A percentile compares a stretch with the other conserved stretches of the same genome.
Conservation (phyloP, 1,284 basidiomycete species). For the Sparassis latifolia region DNA sequence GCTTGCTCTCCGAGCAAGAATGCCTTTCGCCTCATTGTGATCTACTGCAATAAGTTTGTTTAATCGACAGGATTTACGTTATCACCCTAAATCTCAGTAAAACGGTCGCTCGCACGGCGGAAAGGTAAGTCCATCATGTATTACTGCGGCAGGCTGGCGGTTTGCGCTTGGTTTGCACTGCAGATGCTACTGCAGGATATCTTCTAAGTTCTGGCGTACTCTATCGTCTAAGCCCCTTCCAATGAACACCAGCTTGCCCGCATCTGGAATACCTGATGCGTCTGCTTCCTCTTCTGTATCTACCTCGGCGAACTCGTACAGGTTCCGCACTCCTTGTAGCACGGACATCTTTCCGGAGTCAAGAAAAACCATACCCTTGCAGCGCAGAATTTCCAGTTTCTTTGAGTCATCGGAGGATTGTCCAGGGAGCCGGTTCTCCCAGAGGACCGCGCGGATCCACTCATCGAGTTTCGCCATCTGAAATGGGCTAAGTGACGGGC, state of each 20-base stretch:
- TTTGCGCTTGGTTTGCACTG: no score
- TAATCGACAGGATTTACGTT: no score
- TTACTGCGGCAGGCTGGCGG: no score
- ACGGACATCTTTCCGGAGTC: slow-evolving; percentile 55
- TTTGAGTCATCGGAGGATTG: slow-evolving; percentile 11
- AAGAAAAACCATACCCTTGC: slow-evolving; percentile 71
- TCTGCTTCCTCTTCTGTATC: slow-evolving; percentile 22
- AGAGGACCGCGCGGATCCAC: slow-evolving; percentile 75
- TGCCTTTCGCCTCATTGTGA: no score
- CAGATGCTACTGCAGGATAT: slow-evolving; percentile 8
- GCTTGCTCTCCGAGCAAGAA: no score
- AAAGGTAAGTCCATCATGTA: no score
- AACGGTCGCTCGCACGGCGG: no score
- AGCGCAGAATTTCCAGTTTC: slow-evolving; percentile 63
- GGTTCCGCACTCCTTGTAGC: slow-evolving; percentile 79
- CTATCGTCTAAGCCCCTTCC: slow-evolving; percentile 65
- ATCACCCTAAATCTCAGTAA: no score
- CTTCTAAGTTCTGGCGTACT: slow-evolving; percentile 46
- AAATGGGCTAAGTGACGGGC: slow-evolving; percentile 46
- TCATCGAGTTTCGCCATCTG: slow-evolving; percentile 54
- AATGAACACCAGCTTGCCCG: slow-evolving; percentile 83
- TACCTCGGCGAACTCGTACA: slow-evolving; percentile 72
- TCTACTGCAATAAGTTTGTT: no score
- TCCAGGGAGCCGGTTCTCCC: slow-evolving; percentile 55
- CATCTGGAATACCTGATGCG: slow-evolving; percentile 35